Conservation (phyloP, 2,329 filamentous ascomycete genomes). For the Paradendryphiella salina region DNA sequence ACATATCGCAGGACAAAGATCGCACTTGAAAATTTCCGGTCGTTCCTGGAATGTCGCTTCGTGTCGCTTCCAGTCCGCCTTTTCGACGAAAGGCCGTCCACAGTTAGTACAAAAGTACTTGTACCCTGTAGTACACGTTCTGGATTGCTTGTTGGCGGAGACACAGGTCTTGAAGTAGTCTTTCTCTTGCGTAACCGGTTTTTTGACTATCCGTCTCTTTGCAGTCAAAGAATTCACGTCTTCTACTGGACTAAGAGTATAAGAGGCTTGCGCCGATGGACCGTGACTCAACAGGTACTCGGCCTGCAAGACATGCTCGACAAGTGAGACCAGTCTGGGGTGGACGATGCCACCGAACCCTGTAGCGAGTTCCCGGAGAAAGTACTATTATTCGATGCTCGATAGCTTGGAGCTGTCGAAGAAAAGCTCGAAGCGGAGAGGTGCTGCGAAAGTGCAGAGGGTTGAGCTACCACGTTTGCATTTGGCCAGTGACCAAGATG, state of each 20-base stretch:
- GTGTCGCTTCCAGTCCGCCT: constrained; percentile 70
- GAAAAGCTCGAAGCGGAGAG: constrained; percentile 28
- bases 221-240: neutral
- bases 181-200: constrained; percentile 16
- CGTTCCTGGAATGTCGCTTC: constrained; percentile 70
- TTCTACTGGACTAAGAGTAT: constrained; percentile 6
- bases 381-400: constrained; percentile 22
- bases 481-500: constrained; percentile 13
- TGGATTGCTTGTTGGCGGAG: constrained; percentile 28
- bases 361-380: constrained; percentile 25
- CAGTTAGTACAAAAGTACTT: constrained; percentile 50
- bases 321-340: constrained; percentile 26
- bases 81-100: constrained; percentile 65
- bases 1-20: constrained; percentile 65
- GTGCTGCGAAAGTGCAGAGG: constrained; percentile 16
- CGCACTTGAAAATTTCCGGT: constrained; percentile 65
- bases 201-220: constrained; percentile 11
- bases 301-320: constrained; percentile 21
- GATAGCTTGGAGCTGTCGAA: constrained; percentile 19
- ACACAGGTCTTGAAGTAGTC: constrained; percentile 39
- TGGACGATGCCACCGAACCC: constrained; percentile 30
- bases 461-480: constrained; percentile 7
- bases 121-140: constrained; percentile 26
- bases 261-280: constrained; percentile 2
- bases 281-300: constrained; percentile 10